Conservation (phyloP, 176 grass and related monocot species). For the Poa annua region DNA sequence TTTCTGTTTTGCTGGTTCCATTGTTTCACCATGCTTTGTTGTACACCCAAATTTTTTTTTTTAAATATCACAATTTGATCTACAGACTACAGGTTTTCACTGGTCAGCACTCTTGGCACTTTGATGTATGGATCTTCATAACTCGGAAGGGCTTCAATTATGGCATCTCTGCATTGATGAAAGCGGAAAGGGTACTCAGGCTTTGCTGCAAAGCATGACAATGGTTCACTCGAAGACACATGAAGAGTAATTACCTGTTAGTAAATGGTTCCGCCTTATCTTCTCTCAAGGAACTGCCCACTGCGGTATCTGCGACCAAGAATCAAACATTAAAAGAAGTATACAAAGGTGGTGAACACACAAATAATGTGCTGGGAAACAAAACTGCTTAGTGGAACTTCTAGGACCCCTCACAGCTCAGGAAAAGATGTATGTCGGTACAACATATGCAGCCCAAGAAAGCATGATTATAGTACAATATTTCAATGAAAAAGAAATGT, state of each 20-base stretch:
- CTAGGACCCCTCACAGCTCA: not conserved
- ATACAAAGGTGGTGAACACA: not conserved
- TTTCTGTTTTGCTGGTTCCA: not conserved
- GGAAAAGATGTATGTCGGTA: not conserved
- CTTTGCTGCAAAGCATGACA: not conserved
- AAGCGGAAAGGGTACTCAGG: not conserved
- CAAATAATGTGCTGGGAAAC: not conserved
- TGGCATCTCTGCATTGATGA: slow-evolving; percentile 60
- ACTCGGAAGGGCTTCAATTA: slow-evolving; percentile 68
- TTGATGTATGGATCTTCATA: slow-evolving; percentile 81
- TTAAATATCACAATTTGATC: slow-evolving; percentile 13
- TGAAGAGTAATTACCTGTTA: slow-evolving; percentile 57
- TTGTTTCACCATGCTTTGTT: slow-evolving; percentile 8
- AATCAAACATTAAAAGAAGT: slow-evolving; percentile 4
- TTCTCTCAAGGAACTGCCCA: slow-evolving; percentile 55
- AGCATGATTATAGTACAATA: not conserved
- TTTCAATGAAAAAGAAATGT: slow-evolving; percentile 17
- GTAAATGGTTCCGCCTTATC: slow-evolving; percentile 75
- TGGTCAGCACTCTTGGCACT: slow-evolving; percentile 87
- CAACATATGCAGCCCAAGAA: slow-evolving; percentile 11
- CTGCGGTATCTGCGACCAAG: slow-evolving; percentile 45
- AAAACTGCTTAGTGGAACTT: not conserved
- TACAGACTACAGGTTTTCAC: slow-evolving; percentile 51
- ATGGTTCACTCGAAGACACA: not conserved
- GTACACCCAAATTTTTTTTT: not conserved